These are phyloP conservation scores for Barnettozyma wickerhamii DNA, from an alignment of 805 yeast species.

Conservation along the genomic window DNA sequence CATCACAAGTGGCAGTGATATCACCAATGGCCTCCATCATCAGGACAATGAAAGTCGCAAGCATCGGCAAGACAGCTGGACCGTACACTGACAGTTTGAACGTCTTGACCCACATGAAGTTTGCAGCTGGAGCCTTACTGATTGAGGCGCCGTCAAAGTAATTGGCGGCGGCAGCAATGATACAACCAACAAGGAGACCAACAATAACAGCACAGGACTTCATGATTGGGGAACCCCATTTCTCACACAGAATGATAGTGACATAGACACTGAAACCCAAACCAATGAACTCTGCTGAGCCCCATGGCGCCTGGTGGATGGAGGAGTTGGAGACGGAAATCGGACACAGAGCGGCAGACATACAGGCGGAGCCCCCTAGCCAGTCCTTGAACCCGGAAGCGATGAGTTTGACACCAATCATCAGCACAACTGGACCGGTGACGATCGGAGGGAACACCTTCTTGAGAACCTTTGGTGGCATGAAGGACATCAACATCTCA, in stretches of 20 bases:
- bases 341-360: slow-evolving; percentile 41
- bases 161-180: slow-evolving; percentile 87
- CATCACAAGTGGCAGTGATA: slow-evolving; percentile 91
- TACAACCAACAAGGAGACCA: slow-evolving; percentile 83
- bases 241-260: slow-evolving; percentile 71
- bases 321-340: slow-evolving; percentile 47
- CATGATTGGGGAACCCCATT: slow-evolving; percentile 92
- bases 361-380: slow-evolving; percentile 81
- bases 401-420: slow-evolving; percentile 72
- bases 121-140: slow-evolving; percentile 71
- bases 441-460: slow-evolving; percentile 83
- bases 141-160: slow-evolving; percentile 61
- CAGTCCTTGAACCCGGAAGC: slow-evolving; percentile 76
- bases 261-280: slow-evolving; percentile 79
- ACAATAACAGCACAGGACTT: slow-evolving; percentile 88
- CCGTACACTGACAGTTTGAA: slow-evolving; percentile 75
- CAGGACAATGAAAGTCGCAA: slow-evolving; percentile 75
- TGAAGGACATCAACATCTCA: slow-evolving; percentile 68
- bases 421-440: slow-evolving; percentile 87
- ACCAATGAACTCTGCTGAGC: slow-evolving; percentile 83
- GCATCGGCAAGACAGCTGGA: slow-evolving; percentile 79
- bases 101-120: slow-evolving; percentile 86
- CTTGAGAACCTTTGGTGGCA: slow-evolving; percentile 70
- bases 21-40: slow-evolving; percentile 96
- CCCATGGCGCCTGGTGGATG: slow-evolving; percentile 65